Evolutionary conservation across 2,329 filamentous ascomycete species (phyloP).

Genomic region (Neurospora sp.): DNA sequence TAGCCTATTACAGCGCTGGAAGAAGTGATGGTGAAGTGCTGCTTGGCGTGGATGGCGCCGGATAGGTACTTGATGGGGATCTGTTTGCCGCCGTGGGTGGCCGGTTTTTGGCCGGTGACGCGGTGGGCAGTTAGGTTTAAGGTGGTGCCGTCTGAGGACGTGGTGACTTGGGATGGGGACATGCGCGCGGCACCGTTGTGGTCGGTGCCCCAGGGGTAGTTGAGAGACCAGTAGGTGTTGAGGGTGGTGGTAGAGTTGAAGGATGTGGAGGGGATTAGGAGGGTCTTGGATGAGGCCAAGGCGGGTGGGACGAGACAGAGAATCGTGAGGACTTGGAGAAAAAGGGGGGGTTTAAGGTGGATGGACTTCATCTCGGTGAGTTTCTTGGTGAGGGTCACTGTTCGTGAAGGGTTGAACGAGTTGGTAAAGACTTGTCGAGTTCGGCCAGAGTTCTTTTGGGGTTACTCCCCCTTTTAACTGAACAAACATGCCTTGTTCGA

Average conservation of each 20-base stretch:
- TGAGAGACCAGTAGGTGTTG: conserved; percentile 37
- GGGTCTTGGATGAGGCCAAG: conserved; percentile 18
- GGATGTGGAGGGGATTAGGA: conserved; percentile 29
- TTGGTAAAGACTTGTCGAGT: neutral
- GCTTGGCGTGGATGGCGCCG: conserved; percentile 31
- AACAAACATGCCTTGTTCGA: neutral
- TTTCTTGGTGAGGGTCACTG: neutral
- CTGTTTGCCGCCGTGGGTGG: conserved; percentile 26
- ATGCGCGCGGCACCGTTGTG: conserved; percentile 50
- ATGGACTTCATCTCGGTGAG: neutral
- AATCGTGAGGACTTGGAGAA: neutral
- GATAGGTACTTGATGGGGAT: conserved; percentile 43
- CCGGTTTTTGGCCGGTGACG: conserved; percentile 30
- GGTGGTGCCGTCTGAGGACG: conserved; percentile 26
- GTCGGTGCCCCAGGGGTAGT: conserved; percentile 48
- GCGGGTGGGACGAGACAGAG: neutral
- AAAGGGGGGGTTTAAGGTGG: neutral
- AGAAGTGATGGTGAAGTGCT: conserved; percentile 27
- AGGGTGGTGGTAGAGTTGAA: conserved; percentile 27
- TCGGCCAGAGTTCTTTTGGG: neutral
- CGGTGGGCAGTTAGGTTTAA: conserved; percentile 38
- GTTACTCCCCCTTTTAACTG: neutral
- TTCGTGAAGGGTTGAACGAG: neutral
- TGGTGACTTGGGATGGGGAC: conserved; percentile 34
- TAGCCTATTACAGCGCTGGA: conserved; percentile 20